phyloP scores from a whole-genome alignment of 371 early-diverging fungal species.

The Zancudomyces culisetae region DNA sequence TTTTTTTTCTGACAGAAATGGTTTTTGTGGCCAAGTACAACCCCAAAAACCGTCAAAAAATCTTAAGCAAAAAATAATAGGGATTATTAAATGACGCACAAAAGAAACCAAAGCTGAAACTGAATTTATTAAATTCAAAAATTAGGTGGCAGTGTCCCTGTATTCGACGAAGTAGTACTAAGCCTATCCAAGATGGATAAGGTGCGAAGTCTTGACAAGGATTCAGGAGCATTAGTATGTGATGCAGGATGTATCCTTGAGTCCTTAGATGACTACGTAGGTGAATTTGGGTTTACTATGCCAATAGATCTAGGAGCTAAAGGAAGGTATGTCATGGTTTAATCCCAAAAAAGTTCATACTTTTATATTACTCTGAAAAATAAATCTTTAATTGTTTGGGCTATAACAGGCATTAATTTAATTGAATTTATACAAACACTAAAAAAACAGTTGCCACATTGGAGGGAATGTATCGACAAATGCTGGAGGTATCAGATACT shows the following conservation, averaged over 20 bases:
- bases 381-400: not conserved
- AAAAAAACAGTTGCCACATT: conserved; percentile 34
- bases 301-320: conserved; percentile 90
- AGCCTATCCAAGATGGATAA: conserved; percentile 49
- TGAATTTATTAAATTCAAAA: no score
- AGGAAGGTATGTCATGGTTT: conserved; percentile 21
- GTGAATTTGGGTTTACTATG: conserved; percentile 60
- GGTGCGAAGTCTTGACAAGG: conserved; percentile 55
- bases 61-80: no score
- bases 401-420: no score
- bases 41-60: no score
- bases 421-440: not conserved
- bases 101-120: no score
- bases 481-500: conserved; percentile 80
- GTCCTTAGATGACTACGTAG: conserved; percentile 52
- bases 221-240: conserved; percentile 63
- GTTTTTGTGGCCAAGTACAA: no score
- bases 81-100: no score
- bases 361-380: not conserved
- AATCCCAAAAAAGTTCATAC: not conserved
- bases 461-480: conserved; percentile 94
- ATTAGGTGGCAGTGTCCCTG: conserved; percentile 64
- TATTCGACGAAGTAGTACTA: conserved; percentile 84
- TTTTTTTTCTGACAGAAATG: not conserved
- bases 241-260: conserved; percentile 85